A percentile compares a stretch with the other conserved stretches of the same genome.
phyloP scores from a whole-genome alignment of 345 rosid genomes.

The Sonneratia caseolaris region DNA sequence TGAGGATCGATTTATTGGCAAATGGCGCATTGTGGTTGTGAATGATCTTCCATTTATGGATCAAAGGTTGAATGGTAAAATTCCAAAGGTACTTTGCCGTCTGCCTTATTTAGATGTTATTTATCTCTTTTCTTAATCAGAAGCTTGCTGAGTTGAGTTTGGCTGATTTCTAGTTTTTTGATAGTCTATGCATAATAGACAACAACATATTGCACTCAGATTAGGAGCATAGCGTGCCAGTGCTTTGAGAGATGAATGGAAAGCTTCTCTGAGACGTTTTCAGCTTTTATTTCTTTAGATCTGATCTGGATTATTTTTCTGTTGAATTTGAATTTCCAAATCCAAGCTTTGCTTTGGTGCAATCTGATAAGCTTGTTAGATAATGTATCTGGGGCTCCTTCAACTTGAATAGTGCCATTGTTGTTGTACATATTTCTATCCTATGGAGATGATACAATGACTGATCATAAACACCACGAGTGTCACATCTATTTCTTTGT shows the following conservation, averaged over 20 bases:
- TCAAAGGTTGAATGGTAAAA: conserved; percentile 93
- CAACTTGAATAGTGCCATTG: not conserved
- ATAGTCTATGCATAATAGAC: not conserved
- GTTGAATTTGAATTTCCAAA: not conserved
- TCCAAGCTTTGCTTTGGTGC: not conserved
- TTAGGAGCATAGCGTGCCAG: not conserved
- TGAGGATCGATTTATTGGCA: conserved; percentile 51
- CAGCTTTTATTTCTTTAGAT: not conserved
- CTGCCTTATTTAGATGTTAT: not conserved
- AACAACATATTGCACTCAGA: not conserved
- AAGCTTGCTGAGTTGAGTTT: not conserved
- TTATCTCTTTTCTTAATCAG: not conserved
- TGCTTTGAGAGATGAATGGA: not conserved
- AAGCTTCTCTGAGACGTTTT: not conserved
- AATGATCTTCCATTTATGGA: conserved; percentile 74
- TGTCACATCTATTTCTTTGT: not conserved
- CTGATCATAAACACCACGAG: not conserved
- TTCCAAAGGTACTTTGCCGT: conserved; percentile 68
- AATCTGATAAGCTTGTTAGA: not conserved
- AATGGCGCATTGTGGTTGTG: conserved; percentile 79
- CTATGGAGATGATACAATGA: not conserved
- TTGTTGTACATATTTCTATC: not conserved
- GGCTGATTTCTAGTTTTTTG: not conserved
- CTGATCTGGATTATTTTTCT: not conserved
- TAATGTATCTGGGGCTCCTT: not conserved